Evolutionary conservation across 495 filamentous ascomycete species (phyloP).

Genomic region (Aspergillus egyptiacus): DNA sequence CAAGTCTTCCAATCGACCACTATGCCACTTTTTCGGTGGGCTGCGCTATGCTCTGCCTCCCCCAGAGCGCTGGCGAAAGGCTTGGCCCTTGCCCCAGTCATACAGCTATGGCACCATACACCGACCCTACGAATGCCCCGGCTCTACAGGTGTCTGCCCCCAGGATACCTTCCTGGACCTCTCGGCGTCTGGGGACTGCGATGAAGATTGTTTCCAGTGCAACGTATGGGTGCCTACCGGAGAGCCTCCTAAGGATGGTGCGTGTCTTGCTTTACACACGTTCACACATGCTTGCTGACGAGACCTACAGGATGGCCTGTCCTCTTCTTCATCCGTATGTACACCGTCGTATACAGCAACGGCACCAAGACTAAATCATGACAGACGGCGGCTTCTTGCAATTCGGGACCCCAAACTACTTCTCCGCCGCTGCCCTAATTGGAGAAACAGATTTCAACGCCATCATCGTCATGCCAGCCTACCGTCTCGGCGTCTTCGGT

Average conservation of each 20-base stretch:
- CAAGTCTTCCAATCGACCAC: conserved; percentile 13
- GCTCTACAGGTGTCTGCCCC: conserved; percentile 31
- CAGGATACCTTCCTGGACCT: conserved; percentile 29
- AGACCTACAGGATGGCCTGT: conserved; percentile 37
- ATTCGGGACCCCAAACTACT: conserved; percentile 45
- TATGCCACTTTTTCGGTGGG: conserved; percentile 41
- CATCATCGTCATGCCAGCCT: conserved; percentile 60
- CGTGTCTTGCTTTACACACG: not conserved
- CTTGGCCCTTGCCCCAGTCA: conserved; percentile 23
- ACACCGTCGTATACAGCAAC: not conserved
- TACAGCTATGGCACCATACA: conserved; percentile 35
- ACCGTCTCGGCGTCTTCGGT: conserved; percentile 61
- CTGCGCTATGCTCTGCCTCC: conserved; percentile 40
- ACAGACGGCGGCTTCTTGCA: conserved; percentile 55
- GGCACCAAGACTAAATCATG: not conserved
- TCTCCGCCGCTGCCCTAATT: conserved; percentile 45
- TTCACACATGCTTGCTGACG: not conserved
- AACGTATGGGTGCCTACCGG: conserved; percentile 40
- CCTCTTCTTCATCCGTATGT: conserved; percentile 40
- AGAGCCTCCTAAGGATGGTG: conserved; percentile 28
- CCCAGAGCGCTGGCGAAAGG: conserved; percentile 32
- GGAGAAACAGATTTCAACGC: conserved; percentile 43
- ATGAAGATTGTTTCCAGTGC: conserved; percentile 42
- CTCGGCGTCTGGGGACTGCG: conserved; percentile 20
- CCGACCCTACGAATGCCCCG: conserved; percentile 24